Evolutionary conservation across 192 early-diverging fungal genomes (phyloP).

Genomic region (Mortierella alpina): DNA sequence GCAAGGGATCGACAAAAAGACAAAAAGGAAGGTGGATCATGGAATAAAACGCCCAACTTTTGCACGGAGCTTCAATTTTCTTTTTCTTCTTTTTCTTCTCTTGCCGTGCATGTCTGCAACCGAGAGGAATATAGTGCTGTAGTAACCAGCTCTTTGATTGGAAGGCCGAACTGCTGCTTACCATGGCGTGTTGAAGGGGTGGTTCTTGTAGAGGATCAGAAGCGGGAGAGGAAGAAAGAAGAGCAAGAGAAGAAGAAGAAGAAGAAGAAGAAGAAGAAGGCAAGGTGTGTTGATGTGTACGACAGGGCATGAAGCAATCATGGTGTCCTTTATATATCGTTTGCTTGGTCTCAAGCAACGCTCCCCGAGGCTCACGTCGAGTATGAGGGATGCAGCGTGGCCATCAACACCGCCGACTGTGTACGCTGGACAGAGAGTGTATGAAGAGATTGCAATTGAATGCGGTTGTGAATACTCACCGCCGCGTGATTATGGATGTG

Average conservation of each 20-base stretch:
- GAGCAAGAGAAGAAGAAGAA: not conserved
- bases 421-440: too few species aligned
- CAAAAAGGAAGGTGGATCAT: too few species aligned
- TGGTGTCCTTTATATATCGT: not conserved
- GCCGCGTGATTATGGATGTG: too few species aligned
- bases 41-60: too few species aligned
- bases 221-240: not conserved
- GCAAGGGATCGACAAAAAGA: slow-evolving; percentile 1
- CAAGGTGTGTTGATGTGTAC: not conserved
- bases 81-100: not conserved
- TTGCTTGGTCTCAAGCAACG: too few species aligned
- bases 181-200: not conserved
- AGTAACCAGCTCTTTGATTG: not conserved
- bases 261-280: not conserved
- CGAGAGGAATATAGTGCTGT: not conserved
- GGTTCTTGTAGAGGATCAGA: not conserved
- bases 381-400: too few species aligned
- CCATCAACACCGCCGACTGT: too few species aligned
- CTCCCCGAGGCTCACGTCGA: too few species aligned
- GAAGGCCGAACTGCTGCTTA: not conserved
- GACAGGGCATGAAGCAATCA: not conserved
- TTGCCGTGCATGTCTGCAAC: not conserved
- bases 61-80: not conserved
- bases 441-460: too few species aligned
- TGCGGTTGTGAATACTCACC: too few species aligned